These are phyloP conservation scores for Hymenoscyphus salicellus DNA, from an alignment of 2,329 filamentous ascomycete species.

Conservation along the genomic window DNA sequence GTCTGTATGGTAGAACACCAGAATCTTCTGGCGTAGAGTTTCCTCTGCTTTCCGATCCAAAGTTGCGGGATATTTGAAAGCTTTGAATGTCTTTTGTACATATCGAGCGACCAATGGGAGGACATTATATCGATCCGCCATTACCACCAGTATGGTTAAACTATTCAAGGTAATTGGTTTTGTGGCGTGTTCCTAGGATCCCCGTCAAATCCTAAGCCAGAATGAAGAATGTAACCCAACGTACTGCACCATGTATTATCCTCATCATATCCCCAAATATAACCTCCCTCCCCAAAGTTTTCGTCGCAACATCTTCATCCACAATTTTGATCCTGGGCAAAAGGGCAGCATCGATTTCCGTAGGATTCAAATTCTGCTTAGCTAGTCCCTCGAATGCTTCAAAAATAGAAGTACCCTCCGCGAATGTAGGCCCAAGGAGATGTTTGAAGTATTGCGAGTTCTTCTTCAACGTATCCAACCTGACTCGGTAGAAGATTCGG, in stretches of 20 bases:
- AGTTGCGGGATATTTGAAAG: conserved; percentile 55
- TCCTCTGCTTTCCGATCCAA: conserved; percentile 56
- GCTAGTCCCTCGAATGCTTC: conserved; percentile 50
- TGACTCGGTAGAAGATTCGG: conserved; percentile 54
- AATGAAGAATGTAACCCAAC: conserved; percentile 5
- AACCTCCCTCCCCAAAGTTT: conserved; percentile 55
- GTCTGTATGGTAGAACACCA: conserved; percentile 64
- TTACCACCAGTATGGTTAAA: conserved; percentile 64
- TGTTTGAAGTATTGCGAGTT: conserved; percentile 69
- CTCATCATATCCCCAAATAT: conserved; percentile 66
- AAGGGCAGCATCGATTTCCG: conserved; percentile 46
- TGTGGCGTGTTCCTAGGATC: conserved; percentile 27
- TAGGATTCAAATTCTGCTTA: conserved; percentile 44
- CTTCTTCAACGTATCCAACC: conserved; percentile 52
- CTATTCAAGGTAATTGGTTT: conserved; percentile 54
- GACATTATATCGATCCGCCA: conserved; percentile 73
- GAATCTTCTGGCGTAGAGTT: conserved; percentile 64
- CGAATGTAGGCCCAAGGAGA: conserved; percentile 64
- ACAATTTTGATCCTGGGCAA: conserved; percentile 64
- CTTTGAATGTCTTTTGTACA: conserved; percentile 45
- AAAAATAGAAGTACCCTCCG: conserved; percentile 57
- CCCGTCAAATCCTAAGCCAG: conserved; percentile 5
- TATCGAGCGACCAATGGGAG: conserved; percentile 53
- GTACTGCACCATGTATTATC: conserved; percentile 59
- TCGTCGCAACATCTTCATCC: conserved; percentile 67